A percentile compares a stretch with the other conserved stretches of the same genome.
These are phyloP conservation scores for Penicillium chermesinum DNA, from an alignment of 495 filamentous ascomycete genomes.

Conservation along the genomic window DNA sequence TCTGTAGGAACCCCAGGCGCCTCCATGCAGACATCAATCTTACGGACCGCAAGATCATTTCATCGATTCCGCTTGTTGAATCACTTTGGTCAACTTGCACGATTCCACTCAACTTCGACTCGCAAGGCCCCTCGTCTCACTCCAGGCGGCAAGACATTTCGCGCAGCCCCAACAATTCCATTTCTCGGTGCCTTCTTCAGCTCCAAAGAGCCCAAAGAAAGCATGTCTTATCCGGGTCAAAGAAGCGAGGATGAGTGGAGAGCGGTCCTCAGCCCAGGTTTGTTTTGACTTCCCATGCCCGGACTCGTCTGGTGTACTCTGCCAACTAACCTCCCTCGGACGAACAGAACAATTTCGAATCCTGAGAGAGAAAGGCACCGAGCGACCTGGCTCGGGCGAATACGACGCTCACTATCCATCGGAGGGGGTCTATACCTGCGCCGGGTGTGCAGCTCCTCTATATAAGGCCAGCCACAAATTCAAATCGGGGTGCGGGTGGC, in stretches of 20 bases:
- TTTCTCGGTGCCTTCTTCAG: slow-evolving; percentile 79
- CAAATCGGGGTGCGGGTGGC: slow-evolving; percentile 94
- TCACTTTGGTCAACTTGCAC: slow-evolving; percentile 25
- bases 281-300: slow-evolving; percentile 1
- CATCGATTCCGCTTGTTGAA: slow-evolving; percentile 16
- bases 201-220: slow-evolving; percentile 44
- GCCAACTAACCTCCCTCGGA: slow-evolving; percentile 5
- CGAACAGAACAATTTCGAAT: slow-evolving; percentile 84
- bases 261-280: slow-evolving; percentile 72
- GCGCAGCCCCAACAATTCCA: slow-evolving; percentile 66
- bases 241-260: slow-evolving; percentile 83
- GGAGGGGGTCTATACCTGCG: slow-evolving; percentile 76
- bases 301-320: too few species aligned
- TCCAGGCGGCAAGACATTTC: slow-evolving; percentile 33
- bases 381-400: slow-evolving; percentile 69
- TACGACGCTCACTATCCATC: slow-evolving; percentile 81
- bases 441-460: slow-evolving; percentile 78
- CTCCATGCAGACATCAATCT: slow-evolving; percentile 27
- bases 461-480: slow-evolving; percentile 92
- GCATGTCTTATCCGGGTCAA: slow-evolving; percentile 76
- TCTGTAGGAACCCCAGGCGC: neutral
- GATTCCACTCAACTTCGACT: slow-evolving; percentile 17
- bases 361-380: slow-evolving; percentile 86
- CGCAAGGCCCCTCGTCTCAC: slow-evolving; percentile 28
- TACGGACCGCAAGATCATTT: slow-evolving; percentile 44